Evolutionary conservation across 257 asterid genomes (phyloP), one percentile per base, ranked within the genome.

Genomic region (Sherardia arvensis): DNA sequence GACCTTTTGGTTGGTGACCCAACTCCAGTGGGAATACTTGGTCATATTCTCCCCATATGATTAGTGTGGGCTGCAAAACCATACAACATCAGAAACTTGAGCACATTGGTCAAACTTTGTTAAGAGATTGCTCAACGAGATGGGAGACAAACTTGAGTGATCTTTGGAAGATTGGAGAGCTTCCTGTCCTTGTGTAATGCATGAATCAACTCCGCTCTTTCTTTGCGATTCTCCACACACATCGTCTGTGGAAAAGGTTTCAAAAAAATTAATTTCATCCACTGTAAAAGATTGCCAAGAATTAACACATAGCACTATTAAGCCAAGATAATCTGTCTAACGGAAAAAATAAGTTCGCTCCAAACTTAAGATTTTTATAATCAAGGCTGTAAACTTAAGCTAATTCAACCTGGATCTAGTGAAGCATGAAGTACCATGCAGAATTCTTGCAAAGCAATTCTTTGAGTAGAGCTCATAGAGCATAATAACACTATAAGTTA

Each of bases 1-100:
- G 51, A 81, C 97, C 97, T 83, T 76, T 72, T 49, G 87, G 72
- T 67, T 91, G 76, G 68, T 85, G 80, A 53, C 83, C 94, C 77
- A 87, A 77, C 77, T 89, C 97, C 21, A 84, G 61, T 4, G 97
- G 95, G 73, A 89, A 87, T 62, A 89, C 22, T 69, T 80, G 82
- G 76, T 89, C 97, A 28, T 87, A 66, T 58, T 85, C 95, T 47
- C 94, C 97, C 97, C 97, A 89, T 38, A 87, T 70, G 26, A 89
- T 87, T 74, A 81, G 64, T 1, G 97, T 83, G 4, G 94, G 85
- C 97, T 89, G 61, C 78, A 74, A 25, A 18, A 59, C 32, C 20
- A 43, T 14, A 14, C 7, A 43, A 14, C 5, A 43, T 43, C 49
- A 53, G 61, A 29, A 62, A 73, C 3, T 51, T 62, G 38, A 29